These are phyloP conservation scores for Paecilomyces niveus DNA, from an alignment of 2,329 filamentous ascomycete genomes.

Conservation along the genomic window DNA sequence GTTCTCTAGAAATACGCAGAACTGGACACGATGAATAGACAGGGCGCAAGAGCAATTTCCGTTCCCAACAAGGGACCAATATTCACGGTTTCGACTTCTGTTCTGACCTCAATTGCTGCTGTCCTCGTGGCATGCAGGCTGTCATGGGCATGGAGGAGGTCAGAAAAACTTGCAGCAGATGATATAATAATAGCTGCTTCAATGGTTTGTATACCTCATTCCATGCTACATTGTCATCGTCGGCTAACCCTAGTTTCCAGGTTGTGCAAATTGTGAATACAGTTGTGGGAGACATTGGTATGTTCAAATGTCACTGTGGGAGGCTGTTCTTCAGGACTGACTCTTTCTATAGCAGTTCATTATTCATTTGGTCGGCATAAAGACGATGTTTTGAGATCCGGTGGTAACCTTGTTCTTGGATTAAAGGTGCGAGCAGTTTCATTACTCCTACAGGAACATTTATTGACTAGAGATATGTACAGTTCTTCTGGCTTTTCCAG, in stretches of 20 bases:
- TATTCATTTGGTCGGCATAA: constrained; percentile 10
- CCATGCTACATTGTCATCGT: background rate
- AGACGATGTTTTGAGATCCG: constrained; percentile 5
- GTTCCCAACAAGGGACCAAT: constrained; percentile 9
- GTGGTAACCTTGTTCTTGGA: constrained; percentile 5
- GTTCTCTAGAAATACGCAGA: background rate
- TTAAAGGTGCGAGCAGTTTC: constrained; percentile 4
- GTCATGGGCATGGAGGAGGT: constrained; percentile 2
- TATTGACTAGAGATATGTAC: background rate
- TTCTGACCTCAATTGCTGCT: constrained; percentile 5
- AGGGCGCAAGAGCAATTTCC: background rate
- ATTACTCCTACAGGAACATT: background rate
- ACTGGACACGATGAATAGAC: background rate
- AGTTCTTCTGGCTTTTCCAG: constrained; percentile 11
- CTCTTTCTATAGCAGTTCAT: constrained; percentile 2
- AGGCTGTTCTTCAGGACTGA: background rate
- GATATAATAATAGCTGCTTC: constrained; percentile 8
- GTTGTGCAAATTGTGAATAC: constrained; percentile 6
- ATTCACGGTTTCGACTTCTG: constrained; percentile 6
- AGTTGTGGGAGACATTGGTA: constrained; percentile 9
- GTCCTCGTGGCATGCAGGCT: constrained; percentile 7
- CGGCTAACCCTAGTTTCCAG: background rate
- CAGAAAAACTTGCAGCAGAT: constrained; percentile 5
- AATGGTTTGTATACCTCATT: constrained; percentile 2
- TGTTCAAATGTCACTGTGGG: background rate